Percentiles rank a stretch among this genome's conserved stretches.
These are phyloP conservation scores for Penicillium sp. DNA, from an alignment of 2,329 filamentous ascomycete genomes.

Conservation along the genomic window DNA sequence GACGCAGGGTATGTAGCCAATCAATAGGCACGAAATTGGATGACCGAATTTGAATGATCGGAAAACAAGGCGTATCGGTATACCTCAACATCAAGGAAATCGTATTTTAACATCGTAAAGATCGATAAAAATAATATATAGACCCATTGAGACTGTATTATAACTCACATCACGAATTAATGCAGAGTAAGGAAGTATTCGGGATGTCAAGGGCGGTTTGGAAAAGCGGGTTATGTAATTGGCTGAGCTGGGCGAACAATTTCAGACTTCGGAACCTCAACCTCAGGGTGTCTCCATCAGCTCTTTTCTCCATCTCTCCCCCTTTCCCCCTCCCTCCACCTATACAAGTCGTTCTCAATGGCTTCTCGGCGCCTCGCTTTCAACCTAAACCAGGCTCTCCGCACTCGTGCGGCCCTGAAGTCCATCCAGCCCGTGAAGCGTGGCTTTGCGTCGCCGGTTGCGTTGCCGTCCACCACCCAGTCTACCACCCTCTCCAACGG, in stretches of 20 bases:
- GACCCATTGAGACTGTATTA: neutral
- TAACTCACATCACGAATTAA: neutral
- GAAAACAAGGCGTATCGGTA: neutral
- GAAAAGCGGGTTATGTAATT: constrained; percentile 47
- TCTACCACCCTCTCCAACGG: constrained; percentile 96
- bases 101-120: neutral
- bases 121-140: neutral
- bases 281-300: constrained; percentile 37
- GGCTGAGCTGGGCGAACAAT: constrained; percentile 44
- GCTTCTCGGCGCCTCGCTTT: constrained; percentile 96
- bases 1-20: constrained; percentile 13
- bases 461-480: constrained; percentile 75
- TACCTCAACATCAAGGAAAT: neutral
- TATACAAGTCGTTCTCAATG: constrained; percentile 58
- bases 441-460: constrained; percentile 84
- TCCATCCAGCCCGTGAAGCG: constrained; percentile 73
- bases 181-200: constrained; percentile 31
- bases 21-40: constrained; percentile 16
- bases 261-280: constrained; percentile 46
- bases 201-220: constrained; percentile 37
- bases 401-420: constrained; percentile 80
- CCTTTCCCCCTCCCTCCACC: constrained; percentile 43
- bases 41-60: constrained; percentile 2
- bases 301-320: constrained; percentile 48
- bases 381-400: constrained; percentile 86